These are phyloP conservation scores for Asterochloris sp. DNA, from an alignment of 139 green algal genomes.

Conservation along the genomic window DNA sequence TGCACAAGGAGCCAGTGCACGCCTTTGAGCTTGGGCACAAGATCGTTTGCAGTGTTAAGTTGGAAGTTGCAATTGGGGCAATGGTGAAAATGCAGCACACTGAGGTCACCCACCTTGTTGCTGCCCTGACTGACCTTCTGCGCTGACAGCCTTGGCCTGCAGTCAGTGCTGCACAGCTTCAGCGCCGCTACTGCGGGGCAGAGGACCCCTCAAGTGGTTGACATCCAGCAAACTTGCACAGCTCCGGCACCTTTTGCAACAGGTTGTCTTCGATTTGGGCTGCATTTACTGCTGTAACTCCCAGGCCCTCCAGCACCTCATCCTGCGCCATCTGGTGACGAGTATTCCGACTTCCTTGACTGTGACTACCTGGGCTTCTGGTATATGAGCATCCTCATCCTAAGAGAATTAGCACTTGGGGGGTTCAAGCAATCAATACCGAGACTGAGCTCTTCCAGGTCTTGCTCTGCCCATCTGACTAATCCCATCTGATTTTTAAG, in stretches of 20 bases:
- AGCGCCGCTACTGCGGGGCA: not conserved
- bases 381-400: too few relatives aligned
- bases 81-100: not conserved
- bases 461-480: too few relatives aligned
- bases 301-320: constrained; percentile 20
- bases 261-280: constrained; percentile 28
- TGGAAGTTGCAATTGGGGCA: not conserved
- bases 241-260: constrained; percentile 18
- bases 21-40: not conserved
- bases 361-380: too few relatives aligned
- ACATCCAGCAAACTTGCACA: not conserved
- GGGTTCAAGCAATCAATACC: too few relatives aligned
- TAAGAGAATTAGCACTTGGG: too few relatives aligned
- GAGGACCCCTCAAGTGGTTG: not conserved
- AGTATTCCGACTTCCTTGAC: too few relatives aligned
- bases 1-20: not conserved
- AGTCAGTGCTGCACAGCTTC: not conserved
- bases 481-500: too few relatives aligned
- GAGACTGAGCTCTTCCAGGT: too few relatives aligned
- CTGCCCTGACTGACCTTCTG: not conserved
- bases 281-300: constrained; percentile 24
- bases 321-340: not conserved
- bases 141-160: not conserved
- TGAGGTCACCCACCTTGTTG: not conserved
- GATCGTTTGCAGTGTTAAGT: not conserved